Evolutionary conservation across 306 rosid species (phyloP), one percentile per base, ranked within the genome.

Genomic region (Prunus davidiana): DNA sequence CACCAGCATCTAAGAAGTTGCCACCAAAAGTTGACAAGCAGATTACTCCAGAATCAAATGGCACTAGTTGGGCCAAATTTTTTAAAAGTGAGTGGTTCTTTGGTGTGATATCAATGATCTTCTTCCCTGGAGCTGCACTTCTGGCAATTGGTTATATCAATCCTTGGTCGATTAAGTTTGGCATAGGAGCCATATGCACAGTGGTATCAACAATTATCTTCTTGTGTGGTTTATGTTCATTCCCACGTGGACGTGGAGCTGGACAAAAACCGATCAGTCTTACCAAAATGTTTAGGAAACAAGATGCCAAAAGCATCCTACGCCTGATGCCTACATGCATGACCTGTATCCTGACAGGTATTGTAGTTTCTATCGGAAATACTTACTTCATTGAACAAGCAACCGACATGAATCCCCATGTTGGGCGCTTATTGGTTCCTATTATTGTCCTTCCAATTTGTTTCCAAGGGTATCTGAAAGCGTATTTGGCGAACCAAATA

Each of bases 341-440:
- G 6, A 6, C 30, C 25, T 34, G 57, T 22, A 2, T 77, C 66
- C 30, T 69, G 3, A 25, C 32, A 2, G 76, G 76, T 6, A 14
- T 78, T 20, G 47, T 78, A 28, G 30, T 38, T 9, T 69, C 71
- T 0, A 8, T 38, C 20, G 58, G 69, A 34, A 24, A 20, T 58
- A 73, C 64, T 22, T 73, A 34, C 79, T 67, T 57, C 32, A 51
- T 73, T 12, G 63, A 32, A 19, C 83, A 67, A 73, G 83, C 73
- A 67, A 67, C 20, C 64, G 7, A 28, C 38, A 72, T 79, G 82
- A 76, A 85, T 58, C 70, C 9, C 45, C 43, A 54, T 60, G 50
- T 79, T 22, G 86, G 88, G 18, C 6, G 52, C 11, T 20, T 74
- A 46, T 28, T 12, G 46, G 74, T 85, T 25, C 79, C 86, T 32